A percentile compares a stretch with the other conserved stretches of the same genome.
These are phyloP conservation scores for Corchorus olitorius DNA, from an alignment of 345 rosid species.

Conservation along the genomic window DNA sequence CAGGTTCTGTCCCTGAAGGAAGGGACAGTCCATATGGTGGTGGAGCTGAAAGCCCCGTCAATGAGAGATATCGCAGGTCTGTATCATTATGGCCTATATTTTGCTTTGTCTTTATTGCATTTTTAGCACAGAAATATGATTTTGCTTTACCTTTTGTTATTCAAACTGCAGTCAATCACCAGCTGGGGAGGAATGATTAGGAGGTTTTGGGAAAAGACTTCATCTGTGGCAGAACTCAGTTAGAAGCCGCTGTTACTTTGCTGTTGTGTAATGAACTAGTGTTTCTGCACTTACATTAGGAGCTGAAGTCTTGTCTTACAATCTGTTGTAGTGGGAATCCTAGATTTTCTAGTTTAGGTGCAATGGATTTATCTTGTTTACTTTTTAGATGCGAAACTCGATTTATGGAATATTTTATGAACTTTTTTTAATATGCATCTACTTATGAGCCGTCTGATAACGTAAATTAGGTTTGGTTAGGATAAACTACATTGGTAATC, in stretches of 20 bases:
- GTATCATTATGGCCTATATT: background rate
- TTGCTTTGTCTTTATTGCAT: background rate
- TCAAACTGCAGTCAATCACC: slow-evolving; percentile 17
- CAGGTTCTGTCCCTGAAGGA: slow-evolving; percentile 45
- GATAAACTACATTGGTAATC: too few relatives aligned
- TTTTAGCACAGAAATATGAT: background rate
- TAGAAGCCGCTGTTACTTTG: background rate
- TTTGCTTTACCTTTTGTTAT: background rate
- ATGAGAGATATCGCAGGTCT: slow-evolving; percentile 49
- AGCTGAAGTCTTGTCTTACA: slow-evolving; percentile 1
- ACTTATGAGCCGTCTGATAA: too few relatives aligned
- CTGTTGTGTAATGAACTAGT: background rate
- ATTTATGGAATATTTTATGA: background rate
- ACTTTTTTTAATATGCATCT: too few relatives aligned
- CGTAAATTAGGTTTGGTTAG: too few relatives aligned
- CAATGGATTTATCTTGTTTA: background rate
- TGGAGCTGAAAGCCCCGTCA: slow-evolving; percentile 63
- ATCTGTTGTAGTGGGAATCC: background rate
- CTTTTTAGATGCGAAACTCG: background rate
- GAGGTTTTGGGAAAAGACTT: background rate
- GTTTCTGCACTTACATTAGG: background rate
- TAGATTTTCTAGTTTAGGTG: slow-evolving; percentile 14
- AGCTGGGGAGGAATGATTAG: slow-evolving; percentile 17
- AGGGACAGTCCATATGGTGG: slow-evolving; percentile 45
- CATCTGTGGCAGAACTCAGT: background rate